phyloP scores from a whole-genome alignment of 1,139 yeast genomes.

The Hanseniaspora gamundiae region DNA sequence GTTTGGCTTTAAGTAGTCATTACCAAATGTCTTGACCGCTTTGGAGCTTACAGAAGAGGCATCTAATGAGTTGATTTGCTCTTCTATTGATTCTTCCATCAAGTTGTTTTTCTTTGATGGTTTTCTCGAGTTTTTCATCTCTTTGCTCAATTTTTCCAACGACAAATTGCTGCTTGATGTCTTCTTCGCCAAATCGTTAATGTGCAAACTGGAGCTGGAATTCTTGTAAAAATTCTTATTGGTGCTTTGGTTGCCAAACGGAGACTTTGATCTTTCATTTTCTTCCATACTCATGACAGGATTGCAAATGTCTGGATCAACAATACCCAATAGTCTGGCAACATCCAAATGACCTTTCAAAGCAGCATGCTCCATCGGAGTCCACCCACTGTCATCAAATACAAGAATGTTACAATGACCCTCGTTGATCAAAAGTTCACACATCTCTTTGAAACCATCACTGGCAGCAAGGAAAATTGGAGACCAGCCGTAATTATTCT shows the following conservation, averaged over 20 bases:
- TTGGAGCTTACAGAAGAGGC: background rate
- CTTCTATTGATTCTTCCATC: background rate
- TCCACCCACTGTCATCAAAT: slow-evolving; percentile 87
- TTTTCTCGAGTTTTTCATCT: slow-evolving; percentile 3
- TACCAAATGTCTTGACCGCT: slow-evolving; percentile 71
- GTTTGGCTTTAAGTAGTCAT: slow-evolving; percentile 50
- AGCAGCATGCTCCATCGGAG: slow-evolving; percentile 93
- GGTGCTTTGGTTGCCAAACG: slow-evolving; percentile 3
- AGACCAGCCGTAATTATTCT: slow-evolving; percentile 83
- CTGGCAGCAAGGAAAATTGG: slow-evolving; percentile 87
- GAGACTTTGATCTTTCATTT: slow-evolving; percentile 7
- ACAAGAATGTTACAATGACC: slow-evolving; percentile 40
- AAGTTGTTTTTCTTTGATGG: background rate
- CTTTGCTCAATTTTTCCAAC: background rate
- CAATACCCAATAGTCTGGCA: slow-evolving; percentile 48
- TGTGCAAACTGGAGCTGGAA: slow-evolving; percentile 3
- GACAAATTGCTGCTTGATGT: background rate
- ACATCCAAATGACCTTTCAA: slow-evolving; percentile 75
- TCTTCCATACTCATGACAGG: slow-evolving; percentile 11
- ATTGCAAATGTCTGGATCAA: slow-evolving; percentile 15
- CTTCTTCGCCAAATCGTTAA: background rate
- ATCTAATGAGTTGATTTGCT: background rate
- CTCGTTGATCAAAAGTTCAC: slow-evolving; percentile 38
- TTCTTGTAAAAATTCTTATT: slow-evolving; percentile 1
- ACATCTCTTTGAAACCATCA: slow-evolving; percentile 60